phyloP scores from a whole-genome alignment of 257 asterid genomes.

The Leonotis leonurus region DNA sequence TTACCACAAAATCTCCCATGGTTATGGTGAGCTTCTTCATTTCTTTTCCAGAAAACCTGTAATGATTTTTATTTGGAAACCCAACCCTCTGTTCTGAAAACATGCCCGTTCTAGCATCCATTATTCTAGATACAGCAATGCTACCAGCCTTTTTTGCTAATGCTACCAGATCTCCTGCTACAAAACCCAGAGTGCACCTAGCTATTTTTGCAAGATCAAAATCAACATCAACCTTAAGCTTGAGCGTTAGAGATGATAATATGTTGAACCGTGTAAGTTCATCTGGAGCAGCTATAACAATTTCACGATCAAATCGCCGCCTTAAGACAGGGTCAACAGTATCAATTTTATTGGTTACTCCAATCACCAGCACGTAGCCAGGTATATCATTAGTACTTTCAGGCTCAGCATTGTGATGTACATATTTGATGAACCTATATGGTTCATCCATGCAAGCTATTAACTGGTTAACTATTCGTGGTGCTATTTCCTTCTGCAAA shows the following conservation, averaged over 20 bases:
- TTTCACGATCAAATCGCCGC: constrained; percentile 82
- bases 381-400: constrained; percentile 29
- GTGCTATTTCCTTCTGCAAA: constrained; percentile 68
- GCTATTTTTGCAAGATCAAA: constrained; percentile 71
- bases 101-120: neutral
- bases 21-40: neutral
- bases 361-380: constrained; percentile 75
- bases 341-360: constrained; percentile 79
- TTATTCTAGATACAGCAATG: neutral
- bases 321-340: constrained; percentile 75
- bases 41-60: neutral
- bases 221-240: constrained; percentile 64
- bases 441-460: constrained; percentile 85
- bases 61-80: neutral
- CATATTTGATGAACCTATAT: constrained; percentile 32
- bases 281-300: constrained; percentile 42
- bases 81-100: neutral
- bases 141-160: neutral
- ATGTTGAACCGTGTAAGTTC: constrained; percentile 56
- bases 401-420: constrained; percentile 15
- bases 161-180: neutral
- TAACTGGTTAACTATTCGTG: constrained; percentile 70
- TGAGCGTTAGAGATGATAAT: constrained; percentile 44
- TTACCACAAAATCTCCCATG: neutral
- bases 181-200: constrained; percentile 18